Conservation (phyloP, 2,329 filamentous ascomycete genomes). For the Sporothrix schenckii region DNA sequence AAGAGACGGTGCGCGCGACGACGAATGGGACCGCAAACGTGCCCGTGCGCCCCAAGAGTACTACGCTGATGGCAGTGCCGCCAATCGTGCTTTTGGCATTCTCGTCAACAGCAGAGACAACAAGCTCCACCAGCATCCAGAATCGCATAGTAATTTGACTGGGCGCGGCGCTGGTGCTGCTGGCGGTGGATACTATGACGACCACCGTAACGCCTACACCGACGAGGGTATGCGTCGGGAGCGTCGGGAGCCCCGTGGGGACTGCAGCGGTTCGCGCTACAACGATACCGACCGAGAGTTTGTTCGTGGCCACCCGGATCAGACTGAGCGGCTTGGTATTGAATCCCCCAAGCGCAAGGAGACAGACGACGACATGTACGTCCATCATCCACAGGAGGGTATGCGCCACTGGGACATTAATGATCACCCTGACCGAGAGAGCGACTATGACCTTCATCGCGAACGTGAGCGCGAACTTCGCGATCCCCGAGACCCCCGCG, state of each 20-base stretch:
- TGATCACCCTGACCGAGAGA: constrained; percentile 25
- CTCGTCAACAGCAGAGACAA: constrained; percentile 35
- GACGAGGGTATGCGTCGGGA: constrained; percentile 30
- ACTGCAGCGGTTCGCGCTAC: not conserved
- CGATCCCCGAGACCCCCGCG: constrained; percentile 1
- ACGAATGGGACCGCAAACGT: constrained; percentile 27
- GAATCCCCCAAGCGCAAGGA: constrained; percentile 29
- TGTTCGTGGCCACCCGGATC: constrained; percentile 24
- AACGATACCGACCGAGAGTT: constrained; percentile 23
- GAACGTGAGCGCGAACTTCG: constrained; percentile 31
- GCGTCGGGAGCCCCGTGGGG: constrained; percentile 17
- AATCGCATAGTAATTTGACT: not conserved
- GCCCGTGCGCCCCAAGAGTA: constrained; percentile 31
- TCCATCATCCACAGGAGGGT: constrained; percentile 32
- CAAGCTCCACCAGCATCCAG: constrained; percentile 28
- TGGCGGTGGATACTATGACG: constrained; percentile 23
- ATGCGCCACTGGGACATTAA: constrained; percentile 30
- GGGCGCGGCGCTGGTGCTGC: not conserved
- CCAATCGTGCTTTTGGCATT: constrained; percentile 34
- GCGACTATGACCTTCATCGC: not conserved
- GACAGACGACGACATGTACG: constrained; percentile 34
- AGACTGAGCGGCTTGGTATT: constrained; percentile 27
- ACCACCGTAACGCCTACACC: constrained; percentile 22
- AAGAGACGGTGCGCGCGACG: constrained; percentile 39
- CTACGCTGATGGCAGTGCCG: constrained; percentile 34